A percentile compares a stretch with the other conserved stretches of the same genome.
These are phyloP conservation scores for Catenaria anguillulae DNA, from an alignment of 371 early-diverging fungal species.

Conservation along the genomic window DNA sequence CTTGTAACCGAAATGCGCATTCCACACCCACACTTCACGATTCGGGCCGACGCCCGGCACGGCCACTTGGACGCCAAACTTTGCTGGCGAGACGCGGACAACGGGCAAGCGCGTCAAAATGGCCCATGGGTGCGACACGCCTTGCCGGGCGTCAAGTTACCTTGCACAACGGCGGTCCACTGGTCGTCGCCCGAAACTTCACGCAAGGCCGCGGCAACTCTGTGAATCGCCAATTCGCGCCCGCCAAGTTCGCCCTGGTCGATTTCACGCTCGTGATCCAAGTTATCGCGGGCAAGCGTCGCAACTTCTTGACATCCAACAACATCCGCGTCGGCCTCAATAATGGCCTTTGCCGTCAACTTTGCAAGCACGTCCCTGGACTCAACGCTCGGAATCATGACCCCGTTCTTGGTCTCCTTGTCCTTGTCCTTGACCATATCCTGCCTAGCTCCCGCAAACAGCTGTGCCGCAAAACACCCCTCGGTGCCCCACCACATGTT, in stretches of 20 bases:
- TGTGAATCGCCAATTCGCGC: not conserved
- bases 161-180: not conserved
- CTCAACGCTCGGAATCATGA: not conserved
- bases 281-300: not conserved
- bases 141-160: conserved; percentile 1
- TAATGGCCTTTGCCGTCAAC: conserved; percentile 17
- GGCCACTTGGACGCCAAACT: conserved; percentile 21
- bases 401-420: not conserved
- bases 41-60: conserved; percentile 8
- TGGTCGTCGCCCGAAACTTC: not conserved
- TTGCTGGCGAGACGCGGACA: conserved; percentile 12
- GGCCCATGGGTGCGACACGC: conserved; percentile 20
- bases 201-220: not conserved
- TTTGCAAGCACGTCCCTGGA: conserved; percentile 10
- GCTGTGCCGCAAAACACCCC: not conserved
- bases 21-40: conserved; percentile 21
- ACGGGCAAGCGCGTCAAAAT: conserved; percentile 22
- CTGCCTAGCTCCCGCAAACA: not conserved
- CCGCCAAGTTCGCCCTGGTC: not conserved
- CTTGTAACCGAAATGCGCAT: conserved; percentile 20
- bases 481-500: not conserved
- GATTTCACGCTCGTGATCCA: not conserved
- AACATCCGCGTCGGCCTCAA: conserved; percentile 19
- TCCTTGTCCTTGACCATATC: too few species aligned
- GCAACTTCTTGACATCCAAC: conserved; percentile 17